A percentile compares a stretch with the other conserved stretches of the same genome.
Evolutionary conservation across 1,284 basidiomycete species (phyloP).

Genomic region (Puccinia hordei): DNA sequence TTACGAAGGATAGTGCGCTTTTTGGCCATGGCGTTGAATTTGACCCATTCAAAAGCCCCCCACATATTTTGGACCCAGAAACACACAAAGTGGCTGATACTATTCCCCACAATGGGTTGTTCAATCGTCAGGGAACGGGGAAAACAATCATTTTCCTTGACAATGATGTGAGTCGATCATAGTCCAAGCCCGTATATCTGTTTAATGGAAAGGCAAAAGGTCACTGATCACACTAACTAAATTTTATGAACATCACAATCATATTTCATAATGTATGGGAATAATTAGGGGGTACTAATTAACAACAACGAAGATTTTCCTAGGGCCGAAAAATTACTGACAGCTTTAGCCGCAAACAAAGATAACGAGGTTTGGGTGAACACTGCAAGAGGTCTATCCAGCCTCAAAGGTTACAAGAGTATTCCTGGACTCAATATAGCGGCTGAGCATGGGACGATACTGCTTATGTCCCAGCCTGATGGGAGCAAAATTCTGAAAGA

Average conservation of each 20-base stretch:
- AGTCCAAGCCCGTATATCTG: background rate
- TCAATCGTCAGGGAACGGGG: background rate
- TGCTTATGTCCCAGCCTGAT: background rate
- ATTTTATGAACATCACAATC: background rate
- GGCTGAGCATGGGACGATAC: background rate
- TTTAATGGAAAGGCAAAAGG: background rate
- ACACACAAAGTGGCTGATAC: background rate
- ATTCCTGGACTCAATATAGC: background rate
- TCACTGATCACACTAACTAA: background rate
- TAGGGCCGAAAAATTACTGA: background rate
- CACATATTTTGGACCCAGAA: background rate
- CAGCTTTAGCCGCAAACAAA: background rate
- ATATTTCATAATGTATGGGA: background rate
- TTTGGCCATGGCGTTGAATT: background rate
- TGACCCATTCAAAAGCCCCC: too few species aligned
- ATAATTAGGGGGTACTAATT: background rate
- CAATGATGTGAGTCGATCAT: background rate
- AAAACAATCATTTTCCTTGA: background rate
- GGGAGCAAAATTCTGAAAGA: background rate
- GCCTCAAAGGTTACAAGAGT: background rate
- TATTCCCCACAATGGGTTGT: background rate
- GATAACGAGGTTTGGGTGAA: background rate
- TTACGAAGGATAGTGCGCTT: too few species aligned
- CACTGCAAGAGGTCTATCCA: background rate
- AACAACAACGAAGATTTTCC: too few species aligned